Conservation (phyloP, 2,329 filamentous ascomycete species). For the Nothopassalora personata region DNA sequence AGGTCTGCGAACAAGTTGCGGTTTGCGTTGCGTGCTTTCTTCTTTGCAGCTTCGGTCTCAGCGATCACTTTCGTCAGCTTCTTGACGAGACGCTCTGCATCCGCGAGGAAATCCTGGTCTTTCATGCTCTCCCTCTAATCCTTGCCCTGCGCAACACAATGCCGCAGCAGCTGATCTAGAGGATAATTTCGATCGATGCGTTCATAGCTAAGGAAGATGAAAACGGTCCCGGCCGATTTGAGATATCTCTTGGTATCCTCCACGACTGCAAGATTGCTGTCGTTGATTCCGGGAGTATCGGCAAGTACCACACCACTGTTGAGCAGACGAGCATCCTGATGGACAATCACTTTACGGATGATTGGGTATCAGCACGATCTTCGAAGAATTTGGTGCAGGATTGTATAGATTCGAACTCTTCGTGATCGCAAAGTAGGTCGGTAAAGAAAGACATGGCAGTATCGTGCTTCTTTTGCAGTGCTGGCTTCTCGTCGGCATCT, state of each 20-base stretch:
- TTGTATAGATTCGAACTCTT: conserved; percentile 4
- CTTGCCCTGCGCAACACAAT: conserved; percentile 13
- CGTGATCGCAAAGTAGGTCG: conserved; percentile 6
- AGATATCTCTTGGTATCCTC: conserved; percentile 15
- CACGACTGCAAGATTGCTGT: conserved; percentile 16
- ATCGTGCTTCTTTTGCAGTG: background rate
- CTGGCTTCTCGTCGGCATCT: background rate
- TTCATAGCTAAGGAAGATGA: conserved; percentile 6
- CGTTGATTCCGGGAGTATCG: conserved; percentile 19
- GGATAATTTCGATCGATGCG: conserved; percentile 7
- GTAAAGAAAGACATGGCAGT: conserved; percentile 9
- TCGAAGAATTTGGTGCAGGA: conserved; percentile 1
- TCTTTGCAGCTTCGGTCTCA: no score
- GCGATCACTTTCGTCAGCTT: no score
- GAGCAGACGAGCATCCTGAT: conserved; percentile 13
- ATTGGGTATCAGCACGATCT: background rate
- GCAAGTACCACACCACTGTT: conserved; percentile 15
- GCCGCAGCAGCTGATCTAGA: conserved; percentile 7
- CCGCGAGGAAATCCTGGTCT: no score
- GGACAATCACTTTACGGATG: conserved; percentile 10
- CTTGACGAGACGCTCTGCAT: no score
- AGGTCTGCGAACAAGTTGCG: no score
- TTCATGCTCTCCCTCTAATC: background rate
- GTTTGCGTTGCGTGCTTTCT: no score
- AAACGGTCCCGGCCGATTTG: conserved; percentile 7